Percentiles rank a stretch among this genome's conserved stretches.
Evolutionary conservation across 2,329 filamentous ascomycete species (phyloP).

Genomic region (Fusarium torulosum): DNA sequence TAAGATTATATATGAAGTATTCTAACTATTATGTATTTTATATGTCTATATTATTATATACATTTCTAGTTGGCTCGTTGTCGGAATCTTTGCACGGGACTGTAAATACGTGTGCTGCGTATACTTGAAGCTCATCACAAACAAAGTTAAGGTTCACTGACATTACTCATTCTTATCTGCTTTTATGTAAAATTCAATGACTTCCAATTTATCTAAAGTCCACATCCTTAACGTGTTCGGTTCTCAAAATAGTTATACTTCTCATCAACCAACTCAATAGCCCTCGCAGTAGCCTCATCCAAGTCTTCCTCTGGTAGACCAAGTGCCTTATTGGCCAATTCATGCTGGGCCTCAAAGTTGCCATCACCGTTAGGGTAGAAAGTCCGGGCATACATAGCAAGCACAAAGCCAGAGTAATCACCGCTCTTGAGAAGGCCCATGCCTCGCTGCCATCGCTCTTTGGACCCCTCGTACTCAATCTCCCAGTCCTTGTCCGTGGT

Average conservation of each 20-base stretch:
- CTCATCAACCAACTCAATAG: slow-evolving; percentile 56
- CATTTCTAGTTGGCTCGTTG: no score
- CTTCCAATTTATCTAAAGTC: neutral
- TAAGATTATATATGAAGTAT: no score
- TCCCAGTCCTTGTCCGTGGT: slow-evolving; percentile 65
- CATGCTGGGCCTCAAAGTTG: slow-evolving; percentile 57
- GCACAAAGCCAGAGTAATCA: slow-evolving; percentile 57
- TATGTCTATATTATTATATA: no score
- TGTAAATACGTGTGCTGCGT: no score
- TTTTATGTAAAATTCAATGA: fast-evolving
- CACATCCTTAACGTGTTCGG: neutral
- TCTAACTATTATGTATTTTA: no score
- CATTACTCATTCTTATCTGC: neutral
- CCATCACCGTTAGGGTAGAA: slow-evolving; percentile 62
- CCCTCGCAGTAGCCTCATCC: slow-evolving; percentile 66
- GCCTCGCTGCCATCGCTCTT: slow-evolving; percentile 63
- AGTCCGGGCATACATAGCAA: slow-evolving; percentile 66
- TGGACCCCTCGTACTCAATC: slow-evolving; percentile 61
- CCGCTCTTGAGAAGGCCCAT: slow-evolving; percentile 59
- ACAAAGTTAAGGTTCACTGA: neutral
- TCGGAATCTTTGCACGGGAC: no score
- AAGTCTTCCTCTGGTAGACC: slow-evolving; percentile 69
- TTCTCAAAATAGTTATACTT: slow-evolving; percentile 44
- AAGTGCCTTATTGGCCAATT: slow-evolving; percentile 63
- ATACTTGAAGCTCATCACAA: neutral